Evolutionary conservation across 768 basidiomycete species (phyloP), one percentile per base, ranked within the genome.

Genomic region (Fomitopsis serialis): DNA sequence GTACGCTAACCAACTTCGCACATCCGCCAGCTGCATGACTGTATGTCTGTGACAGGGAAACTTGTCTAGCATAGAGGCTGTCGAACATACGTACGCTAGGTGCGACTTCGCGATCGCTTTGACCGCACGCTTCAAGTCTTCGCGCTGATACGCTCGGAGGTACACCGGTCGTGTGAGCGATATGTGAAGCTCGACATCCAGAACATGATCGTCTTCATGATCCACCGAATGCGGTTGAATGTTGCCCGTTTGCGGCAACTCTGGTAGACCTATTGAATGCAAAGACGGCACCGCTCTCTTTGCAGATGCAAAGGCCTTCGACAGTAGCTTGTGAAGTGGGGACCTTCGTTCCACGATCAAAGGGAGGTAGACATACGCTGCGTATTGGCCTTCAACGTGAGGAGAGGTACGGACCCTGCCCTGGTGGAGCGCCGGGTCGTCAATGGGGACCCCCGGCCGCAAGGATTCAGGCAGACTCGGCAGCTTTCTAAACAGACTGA

Each of bases 351-450:
- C 67, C 25, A 87, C 58, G 50, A 64, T 58, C 63, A 95, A 62
- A 0, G 85, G 79, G 11, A 92, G 73, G 64, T 87, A 95, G 50
- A 94, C 77, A 70, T 95, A 82, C 3, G 87, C 75, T 1, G 85
- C 83, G 65, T 81, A 95, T 63, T 95, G 92, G 0, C 95, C 95
- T 12, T 92, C 87, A 3, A 92, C 82, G 63, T 92, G 90, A 2
- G 92, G 91, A 1, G 74, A 75, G 0, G 82, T 74, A 27, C 95
- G 81, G 45, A 73, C 74, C 27, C 94, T 81, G 13, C 95, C 95
- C 72, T 95, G 92, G 66, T 97, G 94, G 15, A 81, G 70, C 2
- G 83, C 70, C 2, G 93, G 92, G 61, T 91, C 72, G 64, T 94
- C 90, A 5, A 79, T 64, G 0, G 87, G 90, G 1, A 60, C 66